phyloP scores from a whole-genome alignment of 2,329 filamentous ascomycete genomes.

The Colletotrichum sublineola region DNA sequence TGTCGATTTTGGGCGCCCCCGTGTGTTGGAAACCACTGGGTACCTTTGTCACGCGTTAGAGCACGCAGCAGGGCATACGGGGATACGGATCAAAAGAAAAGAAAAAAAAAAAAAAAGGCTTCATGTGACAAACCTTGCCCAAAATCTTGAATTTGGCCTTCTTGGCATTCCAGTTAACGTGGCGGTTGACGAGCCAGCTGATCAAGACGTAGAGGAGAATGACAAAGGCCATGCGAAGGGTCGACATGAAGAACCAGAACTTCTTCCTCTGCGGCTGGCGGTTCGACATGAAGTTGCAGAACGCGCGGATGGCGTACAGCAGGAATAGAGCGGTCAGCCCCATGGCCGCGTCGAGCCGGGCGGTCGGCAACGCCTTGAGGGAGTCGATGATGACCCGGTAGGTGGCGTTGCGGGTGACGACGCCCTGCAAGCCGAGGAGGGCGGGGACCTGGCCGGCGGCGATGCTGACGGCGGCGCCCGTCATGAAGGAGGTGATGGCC shows the following conservation, averaged over 20 bases:
- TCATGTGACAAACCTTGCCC: slow-evolving; percentile 51
- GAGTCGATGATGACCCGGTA: slow-evolving; percentile 61
- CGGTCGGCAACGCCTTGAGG: slow-evolving; percentile 54
- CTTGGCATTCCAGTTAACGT: slow-evolving; percentile 60
- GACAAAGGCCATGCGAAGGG: slow-evolving; percentile 83
- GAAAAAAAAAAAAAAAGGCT: no score
- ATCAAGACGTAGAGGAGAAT: slow-evolving; percentile 85
- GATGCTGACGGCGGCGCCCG: slow-evolving; percentile 64
- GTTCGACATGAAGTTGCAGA: slow-evolving; percentile 74
- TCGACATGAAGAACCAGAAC: slow-evolving; percentile 82
- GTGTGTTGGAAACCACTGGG: slow-evolving; percentile 81
- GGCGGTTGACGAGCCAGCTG: slow-evolving; percentile 77
- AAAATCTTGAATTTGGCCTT: slow-evolving; percentile 74
- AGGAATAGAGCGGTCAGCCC: slow-evolving; percentile 76
- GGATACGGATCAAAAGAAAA: no score
- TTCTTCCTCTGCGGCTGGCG: slow-evolving; percentile 76
- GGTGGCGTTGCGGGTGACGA: slow-evolving; percentile 61
- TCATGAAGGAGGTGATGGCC: slow-evolving; percentile 65
- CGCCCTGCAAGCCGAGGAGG: slow-evolving; percentile 57
- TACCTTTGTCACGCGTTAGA: slow-evolving; percentile 55
- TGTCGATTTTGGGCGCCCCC: slow-evolving; percentile 73
- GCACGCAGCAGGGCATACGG: no score
- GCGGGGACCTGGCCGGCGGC: slow-evolving; percentile 61
- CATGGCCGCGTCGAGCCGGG: slow-evolving; percentile 77
- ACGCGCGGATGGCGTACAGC: slow-evolving; percentile 73